Evolutionary conservation across 371 early-diverging fungal species (phyloP).

Genomic region (Cokeromyces recurvatus): DNA sequence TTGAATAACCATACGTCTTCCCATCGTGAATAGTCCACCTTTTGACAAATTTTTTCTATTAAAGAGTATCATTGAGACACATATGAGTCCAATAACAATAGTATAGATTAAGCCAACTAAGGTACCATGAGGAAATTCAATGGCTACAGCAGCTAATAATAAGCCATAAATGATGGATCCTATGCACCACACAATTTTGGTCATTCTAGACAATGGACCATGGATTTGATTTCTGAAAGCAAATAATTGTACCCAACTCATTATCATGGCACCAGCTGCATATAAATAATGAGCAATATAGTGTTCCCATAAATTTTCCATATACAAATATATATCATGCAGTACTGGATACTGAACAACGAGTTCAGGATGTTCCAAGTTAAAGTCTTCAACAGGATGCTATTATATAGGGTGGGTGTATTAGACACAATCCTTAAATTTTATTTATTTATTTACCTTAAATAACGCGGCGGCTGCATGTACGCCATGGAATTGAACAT

Average conservation of each 20-base stretch:
- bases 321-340: constrained; percentile 45
- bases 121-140: constrained; percentile 40
- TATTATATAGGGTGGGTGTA: neutral
- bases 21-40: constrained; percentile 40
- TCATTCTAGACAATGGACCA: constrained; percentile 19
- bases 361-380: constrained; percentile 27
- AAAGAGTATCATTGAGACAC: constrained; percentile 18
- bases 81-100: constrained; percentile 22
- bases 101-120: constrained; percentile 39
- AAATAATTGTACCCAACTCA: constrained; percentile 53
- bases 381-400: constrained; percentile 47
- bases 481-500: constrained; percentile 44
- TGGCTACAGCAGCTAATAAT: constrained; percentile 39
- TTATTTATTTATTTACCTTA: constrained; percentile 25
- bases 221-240: constrained; percentile 43
- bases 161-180: constrained; percentile 35
- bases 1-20: constrained; percentile 43
- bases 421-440: no score
- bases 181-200: constrained; percentile 26
- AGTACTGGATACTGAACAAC: constrained; percentile 34
- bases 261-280: constrained; percentile 51
- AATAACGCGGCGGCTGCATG: constrained; percentile 44
- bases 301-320: constrained; percentile 54
- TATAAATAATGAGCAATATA: constrained; percentile 58
- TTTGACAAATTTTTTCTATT: constrained; percentile 15